These are phyloP conservation scores for Phialophora tarda DNA, from an alignment of 2,329 filamentous ascomycete species.

Conservation along the genomic window DNA sequence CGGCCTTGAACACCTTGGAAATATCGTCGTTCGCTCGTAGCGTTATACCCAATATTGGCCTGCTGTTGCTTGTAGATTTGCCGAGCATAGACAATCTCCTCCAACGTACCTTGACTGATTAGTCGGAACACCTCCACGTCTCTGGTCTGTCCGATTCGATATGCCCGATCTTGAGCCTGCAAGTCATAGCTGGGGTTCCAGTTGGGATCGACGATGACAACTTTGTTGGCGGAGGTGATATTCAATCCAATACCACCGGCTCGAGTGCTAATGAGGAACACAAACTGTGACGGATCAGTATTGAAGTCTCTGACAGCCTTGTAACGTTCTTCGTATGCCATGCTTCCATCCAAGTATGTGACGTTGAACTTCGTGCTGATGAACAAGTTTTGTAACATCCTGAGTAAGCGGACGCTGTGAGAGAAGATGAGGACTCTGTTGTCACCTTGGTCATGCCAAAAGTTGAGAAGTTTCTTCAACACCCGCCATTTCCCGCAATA, in stretches of 20 bases:
- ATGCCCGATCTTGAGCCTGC: conserved; percentile 94
- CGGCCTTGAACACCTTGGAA: conserved; percentile 93
- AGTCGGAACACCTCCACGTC: conserved; percentile 96
- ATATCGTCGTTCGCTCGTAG: conserved; percentile 88
- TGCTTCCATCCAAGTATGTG: conserved; percentile 84
- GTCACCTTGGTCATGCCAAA: conserved; percentile 88
- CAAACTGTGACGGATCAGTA: conserved; percentile 81
- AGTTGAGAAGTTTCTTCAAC: conserved; percentile 79
- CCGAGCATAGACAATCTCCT: conserved; percentile 94
- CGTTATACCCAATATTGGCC: conserved; percentile 95
- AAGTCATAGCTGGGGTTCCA: conserved; percentile 97
- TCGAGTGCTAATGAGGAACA: conserved; percentile 93
- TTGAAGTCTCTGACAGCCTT: conserved; percentile 90
- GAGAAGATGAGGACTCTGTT: conserved; percentile 91
- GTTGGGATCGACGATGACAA: conserved; percentile 94
- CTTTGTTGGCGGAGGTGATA: conserved; percentile 97
- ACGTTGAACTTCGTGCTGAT: conserved; percentile 87
- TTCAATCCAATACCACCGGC: conserved; percentile 94
- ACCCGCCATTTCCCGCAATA: conserved; percentile 98
- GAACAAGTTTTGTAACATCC: conserved; percentile 84
- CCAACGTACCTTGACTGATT: conserved; percentile 87
- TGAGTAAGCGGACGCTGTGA: conserved; percentile 83
- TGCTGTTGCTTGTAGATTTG: conserved; percentile 99
- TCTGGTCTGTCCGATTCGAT: conserved; percentile 88
- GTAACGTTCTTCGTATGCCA: conserved; percentile 82